Evolutionary conservation across 2,329 filamentous ascomycete genomes (phyloP), one percentile per base, ranked within the genome.

Genomic region (Lasiodiplodia sp.): DNA sequence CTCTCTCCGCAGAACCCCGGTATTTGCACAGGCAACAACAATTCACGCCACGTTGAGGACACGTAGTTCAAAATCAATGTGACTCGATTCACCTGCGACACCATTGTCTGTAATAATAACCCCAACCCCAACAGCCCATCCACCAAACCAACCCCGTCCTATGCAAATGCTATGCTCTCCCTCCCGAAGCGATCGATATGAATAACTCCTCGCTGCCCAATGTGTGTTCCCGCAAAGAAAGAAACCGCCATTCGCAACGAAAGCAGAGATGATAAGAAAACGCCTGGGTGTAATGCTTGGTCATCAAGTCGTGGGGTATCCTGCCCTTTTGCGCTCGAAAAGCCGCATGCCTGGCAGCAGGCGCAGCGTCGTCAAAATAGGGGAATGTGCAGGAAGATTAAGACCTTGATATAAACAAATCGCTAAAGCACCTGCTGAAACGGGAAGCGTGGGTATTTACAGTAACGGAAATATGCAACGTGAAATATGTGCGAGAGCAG

Each of bases 401-500:
- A 60, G 47, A 38, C 37, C 47, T 64, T 28, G 44, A 64, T 52
- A 38, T 52, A 64, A 52, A 64, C 31, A 68, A 56, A 58, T 67
- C 65, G 55, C 65, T 66, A 34, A 49, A 58, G 52, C 58, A 51
- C 66, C 66, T 62, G 66, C 66, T 37, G 49, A 37, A 64, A 62
- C 53, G 66, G 40, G 56, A 64, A 68, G 66, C 57, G 28, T 56
- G 63, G 63, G 68, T 69, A 69, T 69, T 66, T 69, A 66, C 68
- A 69, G 53, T 56, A 66, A 49, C 52, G 38, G 53, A 52, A 58
- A 66, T 34, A 66, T 63, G 44, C 58, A 67, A 69, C 65, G 60
- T 37, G 53, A 66, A 53, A 58, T 38, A n/a, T 21, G 25, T 18
- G 51, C 23, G 76, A 76, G 76, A 77, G 71, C 72, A 80, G 78